Evolutionary conservation across 129 eudicot species (phyloP).

Genomic region (carrot (Daucus carota)): DH1_v3.0 NC_030388.2:19059001-19059500

Average conservation of each 20-base stretch:
- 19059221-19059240: too few species aligned
- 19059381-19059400: not conserved
- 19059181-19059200: not conserved
- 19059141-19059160: too few species aligned
- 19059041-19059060: slow-evolving; percentile 3
- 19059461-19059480: not conserved
- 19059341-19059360: slow-evolving; percentile 5
- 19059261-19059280: too few species aligned
- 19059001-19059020: slow-evolving; percentile 3
- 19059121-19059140: not conserved
- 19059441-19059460: not conserved
- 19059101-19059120: not conserved
- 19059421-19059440: not conserved
- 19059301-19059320: not conserved
- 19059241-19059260: too few species aligned
- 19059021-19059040: slow-evolving; percentile 1
- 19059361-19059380: not conserved
- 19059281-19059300: not conserved
- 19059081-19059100: not conserved
- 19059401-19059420: not conserved
- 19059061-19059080: not conserved
- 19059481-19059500: slow-evolving; percentile 7
- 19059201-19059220: too few species aligned
- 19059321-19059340: slow-evolving; percentile 7
- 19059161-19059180: not conserved